Base-by-base conservation (phyloP, 257 asterid species). In the Solanum clarkiae region DNA sequence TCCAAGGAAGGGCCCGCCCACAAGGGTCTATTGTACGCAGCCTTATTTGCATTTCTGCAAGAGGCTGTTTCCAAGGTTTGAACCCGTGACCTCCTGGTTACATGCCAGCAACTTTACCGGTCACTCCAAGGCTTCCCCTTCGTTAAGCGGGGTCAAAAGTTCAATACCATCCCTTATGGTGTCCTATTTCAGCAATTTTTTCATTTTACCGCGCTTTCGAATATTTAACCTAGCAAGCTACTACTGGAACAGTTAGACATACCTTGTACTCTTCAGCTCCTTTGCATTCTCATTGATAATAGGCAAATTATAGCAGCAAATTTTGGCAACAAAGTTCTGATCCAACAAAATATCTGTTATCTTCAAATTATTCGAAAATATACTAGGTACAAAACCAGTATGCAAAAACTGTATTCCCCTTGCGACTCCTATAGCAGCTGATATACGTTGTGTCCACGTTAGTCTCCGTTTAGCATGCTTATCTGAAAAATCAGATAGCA, bases 331-430 rank as follows among this genome's bases (percentile, higher is more conserved):
- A 65, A 94, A 90, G 88, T 92, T 90, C 88, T 92, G 98, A 88
- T 96, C 98, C 89, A 96, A 83, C 72, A 95, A 85, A 80, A 94
- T 85, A 86, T 94, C 97, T 4, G 93, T 93, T 86, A 92, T 93
- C 82, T 94, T 94, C 77, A 94, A 62, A 72, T 92, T 90, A 80
- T 94, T 94, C 49, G 92, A 81, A 85, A 91, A 91, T 55, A 96
- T 86, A 83, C 93, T 93, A 42, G 98, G 99, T 77, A 93, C 94
- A 10, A 93, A 91, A 66, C 99, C 98, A 40, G 94, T 88, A 81
- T 93, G 98, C 84, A 96, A 92, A 89, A 96, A 96, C 90, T 96
- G 97, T 63, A 96, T 90, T 15, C 99, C 99, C 92, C 93, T 96
- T 83, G 99, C 99, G 17, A 94, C 93, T 71, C 98, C 98, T 0